These are phyloP conservation scores for Leccinum brunneo-olivaceum DNA, from an alignment of 1,284 basidiomycete genomes.

Conservation along the genomic window DNA sequence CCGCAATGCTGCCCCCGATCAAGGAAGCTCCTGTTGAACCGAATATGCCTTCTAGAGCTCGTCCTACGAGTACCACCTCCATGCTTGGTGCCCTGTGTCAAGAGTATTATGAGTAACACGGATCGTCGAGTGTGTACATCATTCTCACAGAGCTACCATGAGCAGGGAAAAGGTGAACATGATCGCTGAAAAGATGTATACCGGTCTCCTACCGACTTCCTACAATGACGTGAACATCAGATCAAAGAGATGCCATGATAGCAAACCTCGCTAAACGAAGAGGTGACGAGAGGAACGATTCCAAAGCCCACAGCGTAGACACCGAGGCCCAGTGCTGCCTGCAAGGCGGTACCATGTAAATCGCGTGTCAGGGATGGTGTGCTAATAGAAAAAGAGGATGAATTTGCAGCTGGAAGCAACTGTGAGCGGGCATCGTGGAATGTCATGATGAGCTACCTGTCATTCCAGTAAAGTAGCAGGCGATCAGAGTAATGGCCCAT, in stretches of 20 bases:
- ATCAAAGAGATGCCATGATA: neutral
- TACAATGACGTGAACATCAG: slow-evolving; percentile 1
- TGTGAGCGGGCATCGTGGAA: slow-evolving; percentile 1
- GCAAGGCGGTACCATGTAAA: slow-evolving; percentile 30
- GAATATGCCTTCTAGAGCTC: slow-evolving; percentile 22
- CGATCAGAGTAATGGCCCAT: slow-evolving; percentile 23
- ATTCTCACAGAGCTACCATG: slow-evolving; percentile 35
- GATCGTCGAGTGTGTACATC: neutral
- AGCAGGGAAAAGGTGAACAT: slow-evolving; percentile 35
- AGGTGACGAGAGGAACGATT: slow-evolving; percentile 39
- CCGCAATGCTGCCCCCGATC: slow-evolving; percentile 57
- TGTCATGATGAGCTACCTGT: slow-evolving; percentile 5
- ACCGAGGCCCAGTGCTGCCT: slow-evolving; percentile 34
- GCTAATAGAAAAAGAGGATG: slow-evolving; percentile 37
- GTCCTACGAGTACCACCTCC: slow-evolving; percentile 15
- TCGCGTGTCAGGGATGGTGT: slow-evolving; percentile 37
- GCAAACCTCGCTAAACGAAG: slow-evolving; percentile 39
- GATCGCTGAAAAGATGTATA: slow-evolving; percentile 38
- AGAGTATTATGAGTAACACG: neutral
- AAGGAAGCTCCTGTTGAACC: slow-evolving; percentile 51
- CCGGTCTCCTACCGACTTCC: slow-evolving; percentile 43
- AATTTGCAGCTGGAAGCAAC: slow-evolving; percentile 22
- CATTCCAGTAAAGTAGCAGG: slow-evolving; percentile 17
- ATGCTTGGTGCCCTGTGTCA: slow-evolving; percentile 27
- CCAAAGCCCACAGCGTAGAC: slow-evolving; percentile 42